Percentiles rank a stretch among this genome's conserved stretches.
These are phyloP conservation scores for Escallonia herrerae DNA, from an alignment of 129 eudicot species.

Conservation along the genomic window DNA sequence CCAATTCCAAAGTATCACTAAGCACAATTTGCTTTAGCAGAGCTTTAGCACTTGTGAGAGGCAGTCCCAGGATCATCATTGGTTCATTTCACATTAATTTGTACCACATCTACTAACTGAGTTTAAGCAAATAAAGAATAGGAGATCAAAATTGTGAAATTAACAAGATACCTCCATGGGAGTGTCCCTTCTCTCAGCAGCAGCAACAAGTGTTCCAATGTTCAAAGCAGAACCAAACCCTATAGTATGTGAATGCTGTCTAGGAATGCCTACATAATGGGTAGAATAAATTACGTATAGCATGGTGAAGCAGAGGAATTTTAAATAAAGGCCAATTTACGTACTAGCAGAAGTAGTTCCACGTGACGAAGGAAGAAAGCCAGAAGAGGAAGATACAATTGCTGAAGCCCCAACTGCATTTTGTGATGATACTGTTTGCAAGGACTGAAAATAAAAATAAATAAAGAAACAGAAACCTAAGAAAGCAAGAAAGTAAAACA, in stretches of 20 bases:
- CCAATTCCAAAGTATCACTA: no score
- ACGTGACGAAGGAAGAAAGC: conserved; percentile 57
- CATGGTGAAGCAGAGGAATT: no score
- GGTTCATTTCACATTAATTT: no score
- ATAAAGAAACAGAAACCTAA: background rate
- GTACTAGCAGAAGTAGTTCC: conserved; percentile 57
- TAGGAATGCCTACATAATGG: background rate
- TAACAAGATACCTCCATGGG: conserved; percentile 9
- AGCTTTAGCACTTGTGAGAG: no score
- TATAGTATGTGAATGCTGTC: background rate
- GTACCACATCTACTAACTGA: no score
- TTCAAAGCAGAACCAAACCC: conserved; percentile 25
- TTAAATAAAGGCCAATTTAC: no score
- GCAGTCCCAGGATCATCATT: no score
- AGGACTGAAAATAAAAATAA: no score
- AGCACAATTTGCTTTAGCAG: no score
- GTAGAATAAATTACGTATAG: no score
- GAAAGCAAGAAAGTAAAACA: background rate
- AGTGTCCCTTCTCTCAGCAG: conserved; percentile 18
- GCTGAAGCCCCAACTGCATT: conserved; percentile 38
- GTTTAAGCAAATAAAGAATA: no score
- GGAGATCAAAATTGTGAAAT: background rate
- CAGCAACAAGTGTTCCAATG: conserved; percentile 17
- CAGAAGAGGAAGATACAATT: conserved; percentile 51
- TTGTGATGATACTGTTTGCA: conserved; percentile 28